A percentile compares a stretch with the other conserved stretches of the same genome.
These are phyloP conservation scores for Psilocybe azurescens DNA, from an alignment of 768 basidiomycete species.

Conservation along the genomic window DNA sequence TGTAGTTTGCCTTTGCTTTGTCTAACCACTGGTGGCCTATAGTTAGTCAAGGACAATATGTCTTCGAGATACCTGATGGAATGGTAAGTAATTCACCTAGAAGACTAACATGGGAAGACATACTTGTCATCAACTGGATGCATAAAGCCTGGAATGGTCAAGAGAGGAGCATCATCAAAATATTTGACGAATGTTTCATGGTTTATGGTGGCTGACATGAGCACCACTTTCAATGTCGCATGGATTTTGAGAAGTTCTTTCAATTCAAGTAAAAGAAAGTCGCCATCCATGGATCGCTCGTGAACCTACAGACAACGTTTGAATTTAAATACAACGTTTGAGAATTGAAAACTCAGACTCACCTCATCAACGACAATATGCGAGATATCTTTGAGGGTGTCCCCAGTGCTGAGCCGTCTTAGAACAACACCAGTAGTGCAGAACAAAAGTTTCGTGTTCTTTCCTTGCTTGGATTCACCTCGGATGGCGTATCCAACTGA, in stretches of 20 bases:
- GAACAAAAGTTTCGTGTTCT: constrained; percentile 79
- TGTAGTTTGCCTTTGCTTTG: constrained; percentile 49
- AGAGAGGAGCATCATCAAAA: constrained; percentile 79
- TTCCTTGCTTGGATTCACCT: constrained; percentile 75
- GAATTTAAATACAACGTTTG: neutral
- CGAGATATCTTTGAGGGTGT: constrained; percentile 70
- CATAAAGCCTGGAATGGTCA: constrained; percentile 84
- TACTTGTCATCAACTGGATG: constrained; percentile 80
- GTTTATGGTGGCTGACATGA: constrained; percentile 97
- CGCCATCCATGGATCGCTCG: constrained; percentile 90
- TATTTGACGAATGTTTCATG: constrained; percentile 83
- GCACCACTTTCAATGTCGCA: constrained; percentile 72
- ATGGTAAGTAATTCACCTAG: constrained; percentile 46
- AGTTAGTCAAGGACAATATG: constrained; percentile 61
- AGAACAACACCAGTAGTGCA: constrained; percentile 96
- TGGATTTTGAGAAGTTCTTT: constrained; percentile 74
- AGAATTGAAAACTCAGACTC: constrained; percentile 11
- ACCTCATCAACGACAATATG: constrained; percentile 95
- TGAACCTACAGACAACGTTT: constrained; percentile 62
- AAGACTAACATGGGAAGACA: constrained; percentile 26
- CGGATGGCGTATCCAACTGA: constrained; percentile 90
- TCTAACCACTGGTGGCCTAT: constrained; percentile 51
- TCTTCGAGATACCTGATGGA: constrained; percentile 73
- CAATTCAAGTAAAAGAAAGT: constrained; percentile 86
- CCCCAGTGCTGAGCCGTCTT: constrained; percentile 75